Conservation (phyloP, 2,329 filamentous ascomycete species). For the Fusarium setosum region DNA sequence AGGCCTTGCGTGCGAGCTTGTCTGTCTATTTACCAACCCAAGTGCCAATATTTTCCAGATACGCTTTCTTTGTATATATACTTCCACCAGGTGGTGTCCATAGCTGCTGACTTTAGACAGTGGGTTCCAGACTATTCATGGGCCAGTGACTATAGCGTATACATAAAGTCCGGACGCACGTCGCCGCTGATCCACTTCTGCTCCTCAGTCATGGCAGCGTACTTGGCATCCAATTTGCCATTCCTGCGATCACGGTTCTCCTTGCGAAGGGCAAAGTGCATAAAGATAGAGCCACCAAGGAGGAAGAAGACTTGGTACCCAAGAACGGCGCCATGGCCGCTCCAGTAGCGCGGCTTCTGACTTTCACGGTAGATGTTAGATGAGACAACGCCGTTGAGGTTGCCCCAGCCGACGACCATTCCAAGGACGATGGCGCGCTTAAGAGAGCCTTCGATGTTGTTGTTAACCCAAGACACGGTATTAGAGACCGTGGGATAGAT, state of each 20-base stretch:
- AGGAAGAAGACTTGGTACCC: slow-evolving; percentile 73
- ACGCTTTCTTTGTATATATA: too few species aligned
- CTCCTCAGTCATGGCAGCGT: slow-evolving; percentile 63
- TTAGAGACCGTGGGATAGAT: slow-evolving; percentile 80
- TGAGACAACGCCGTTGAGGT: slow-evolving; percentile 74
- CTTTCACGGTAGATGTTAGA: slow-evolving; percentile 70
- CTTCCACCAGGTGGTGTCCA: too few species aligned
- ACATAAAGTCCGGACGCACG: slow-evolving; percentile 51
- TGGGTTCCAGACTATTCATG: too few species aligned
- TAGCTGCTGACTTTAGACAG: too few species aligned
- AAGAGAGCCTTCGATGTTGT: slow-evolving; percentile 70
- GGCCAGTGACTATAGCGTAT: slow-evolving; percentile 47
- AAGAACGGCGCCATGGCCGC: slow-evolving; percentile 72
- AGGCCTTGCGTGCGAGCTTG: too few species aligned
- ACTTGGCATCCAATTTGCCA: slow-evolving; percentile 67
- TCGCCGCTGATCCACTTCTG: slow-evolving; percentile 71
- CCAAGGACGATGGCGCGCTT: slow-evolving; percentile 81
- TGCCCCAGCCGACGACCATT: slow-evolving; percentile 82
- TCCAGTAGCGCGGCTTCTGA: slow-evolving; percentile 46
- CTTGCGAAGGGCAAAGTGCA: slow-evolving; percentile 65
- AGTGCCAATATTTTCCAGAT: too few species aligned
- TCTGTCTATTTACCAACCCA: too few species aligned
- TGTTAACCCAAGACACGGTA: slow-evolving; percentile 76
- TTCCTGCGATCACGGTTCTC: slow-evolving; percentile 70
- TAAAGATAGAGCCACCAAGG: slow-evolving; percentile 71